Evolutionary conservation across 441 rosid species (phyloP).

Genomic region (Rhodomyrtus psidioides): DNA sequence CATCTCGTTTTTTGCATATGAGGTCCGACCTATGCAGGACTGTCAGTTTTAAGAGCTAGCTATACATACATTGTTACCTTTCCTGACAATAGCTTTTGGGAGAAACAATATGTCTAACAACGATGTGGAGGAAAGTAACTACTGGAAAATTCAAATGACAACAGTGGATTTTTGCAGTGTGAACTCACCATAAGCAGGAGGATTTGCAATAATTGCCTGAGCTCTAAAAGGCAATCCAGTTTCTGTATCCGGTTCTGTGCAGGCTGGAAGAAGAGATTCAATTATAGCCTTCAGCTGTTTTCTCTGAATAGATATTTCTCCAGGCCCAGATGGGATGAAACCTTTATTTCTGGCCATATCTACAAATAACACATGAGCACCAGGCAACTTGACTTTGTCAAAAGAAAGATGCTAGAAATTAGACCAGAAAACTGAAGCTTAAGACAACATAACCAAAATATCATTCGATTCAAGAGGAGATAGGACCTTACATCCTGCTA

Average conservation of each 20-base stretch:
- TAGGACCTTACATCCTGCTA: conserved; percentile 89
- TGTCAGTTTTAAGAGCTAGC: background rate
- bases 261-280: conserved; percentile 95
- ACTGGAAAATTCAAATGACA: background rate
- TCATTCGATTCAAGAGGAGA: conserved; percentile 1
- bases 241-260: conserved; percentile 83
- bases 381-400: background rate
- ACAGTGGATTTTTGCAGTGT: background rate
- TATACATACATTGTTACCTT: background rate
- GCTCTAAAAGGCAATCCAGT: conserved; percentile 72
- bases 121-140: background rate
- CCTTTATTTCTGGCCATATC: conserved; percentile 99
- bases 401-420: background rate
- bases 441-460: background rate
- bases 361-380: conserved; percentile 16
- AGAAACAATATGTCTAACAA: background rate
- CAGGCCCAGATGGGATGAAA: conserved; percentile 89
- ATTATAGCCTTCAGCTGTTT: conserved; percentile 91
- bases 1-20: background rate
- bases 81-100: background rate
- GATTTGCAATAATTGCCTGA: conserved; percentile 97
- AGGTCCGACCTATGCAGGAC: background rate
- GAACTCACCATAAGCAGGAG: conserved; percentile 86
- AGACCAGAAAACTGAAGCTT: background rate
- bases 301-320: conserved; percentile 82